Evolutionary conservation across 768 basidiomycete species (phyloP).

Genomic region (Leccinum variicolor): DNA sequence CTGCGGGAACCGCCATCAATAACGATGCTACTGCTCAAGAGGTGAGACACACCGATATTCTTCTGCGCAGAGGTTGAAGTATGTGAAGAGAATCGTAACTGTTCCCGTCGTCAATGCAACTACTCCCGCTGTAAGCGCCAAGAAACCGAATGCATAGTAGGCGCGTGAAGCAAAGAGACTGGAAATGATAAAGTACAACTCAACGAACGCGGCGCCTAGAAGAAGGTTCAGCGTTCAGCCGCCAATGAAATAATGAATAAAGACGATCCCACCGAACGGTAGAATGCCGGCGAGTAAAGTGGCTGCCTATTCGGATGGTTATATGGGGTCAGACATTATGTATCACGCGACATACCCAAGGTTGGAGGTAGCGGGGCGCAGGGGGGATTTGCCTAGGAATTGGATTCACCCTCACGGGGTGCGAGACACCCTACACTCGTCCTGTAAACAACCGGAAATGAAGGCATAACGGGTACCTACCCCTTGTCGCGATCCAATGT

Average conservation of each 20-base stretch:
- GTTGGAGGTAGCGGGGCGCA: constrained; percentile 75
- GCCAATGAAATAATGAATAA: background rate
- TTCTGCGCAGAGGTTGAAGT: constrained; percentile 91
- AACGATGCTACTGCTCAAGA: background rate
- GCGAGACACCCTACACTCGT: constrained; percentile 53
- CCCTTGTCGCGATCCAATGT: constrained; percentile 83
- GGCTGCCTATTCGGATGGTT: constrained; percentile 45
- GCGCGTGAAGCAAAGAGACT: constrained; percentile 88
- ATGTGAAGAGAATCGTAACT: constrained; percentile 82
- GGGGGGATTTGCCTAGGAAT: constrained; percentile 98
- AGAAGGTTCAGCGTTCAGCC: background rate
- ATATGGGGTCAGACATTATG: constrained; percentile 3
- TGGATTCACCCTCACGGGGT: constrained; percentile 86
- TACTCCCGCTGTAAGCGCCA: constrained; percentile 81
- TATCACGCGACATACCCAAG: constrained; percentile 53
- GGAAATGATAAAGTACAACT: constrained; percentile 89
- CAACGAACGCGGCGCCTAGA: constrained; percentile 91
- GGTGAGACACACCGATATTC: constrained; percentile 72
- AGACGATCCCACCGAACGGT: constrained; percentile 68
- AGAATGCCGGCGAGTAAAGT: constrained; percentile 85
- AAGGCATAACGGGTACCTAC: constrained; percentile 41
- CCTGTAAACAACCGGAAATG: constrained; percentile 6
- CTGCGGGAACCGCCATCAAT: constrained; percentile 34
- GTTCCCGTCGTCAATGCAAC: constrained; percentile 88
- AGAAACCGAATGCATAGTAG: constrained; percentile 96